Base-by-base conservation (phyloP, 1,139 yeast genomes). In the Candida pseudocylindracea region DNA sequence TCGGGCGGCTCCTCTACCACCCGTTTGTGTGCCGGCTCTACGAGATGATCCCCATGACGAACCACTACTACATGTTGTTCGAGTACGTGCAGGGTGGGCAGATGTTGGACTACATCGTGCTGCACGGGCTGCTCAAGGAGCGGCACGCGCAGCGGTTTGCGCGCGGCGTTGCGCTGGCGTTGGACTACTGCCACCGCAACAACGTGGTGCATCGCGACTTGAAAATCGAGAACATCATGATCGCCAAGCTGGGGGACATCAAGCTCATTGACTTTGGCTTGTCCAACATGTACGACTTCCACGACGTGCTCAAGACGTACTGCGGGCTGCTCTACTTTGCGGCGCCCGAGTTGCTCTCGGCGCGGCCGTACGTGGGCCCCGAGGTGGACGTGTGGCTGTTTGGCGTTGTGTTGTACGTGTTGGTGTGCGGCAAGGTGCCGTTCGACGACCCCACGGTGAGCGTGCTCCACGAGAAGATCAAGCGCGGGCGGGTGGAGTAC, bases 361-460 rank as follows among this genome's bases (percentile, higher is more conserved):
- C 96, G 0, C 72, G 73, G 41, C 63, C 88, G 36, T 88, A 88
- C 46, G 98, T 96, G 2, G 98, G 98, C 5, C 96, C 96, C 2
- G 98, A 88, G 54, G 98, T 88, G 33, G 98, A 91, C 51, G 96
- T 91, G 34, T 91, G 99, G 99, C 79, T 93, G 0, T 78, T 93
- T 44, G 98, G 99, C 43, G 96, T 91, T 33, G 88, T 91, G 35
- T 61, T 88, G 38, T 88, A 85, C 45, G 98, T 91, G 32, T 83
- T 88, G 94, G 63, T 88, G 35, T 88, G 96, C 55, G 96, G 99
- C 29, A 65, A 96, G 46, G 64, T 91, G 7, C 99, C 99, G 10
- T 91, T 91, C 51, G 98, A 91, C 50, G 98, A 91, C 49, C 92
- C 81, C 46, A 73, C 80, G 38, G 93, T 92, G 42, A 76, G 88